Percentiles rank a stretch among this genome's conserved stretches.
Conservation (phyloP, 192 early-diverging fungal genomes). For the Backusella mclennaniae region DNA sequence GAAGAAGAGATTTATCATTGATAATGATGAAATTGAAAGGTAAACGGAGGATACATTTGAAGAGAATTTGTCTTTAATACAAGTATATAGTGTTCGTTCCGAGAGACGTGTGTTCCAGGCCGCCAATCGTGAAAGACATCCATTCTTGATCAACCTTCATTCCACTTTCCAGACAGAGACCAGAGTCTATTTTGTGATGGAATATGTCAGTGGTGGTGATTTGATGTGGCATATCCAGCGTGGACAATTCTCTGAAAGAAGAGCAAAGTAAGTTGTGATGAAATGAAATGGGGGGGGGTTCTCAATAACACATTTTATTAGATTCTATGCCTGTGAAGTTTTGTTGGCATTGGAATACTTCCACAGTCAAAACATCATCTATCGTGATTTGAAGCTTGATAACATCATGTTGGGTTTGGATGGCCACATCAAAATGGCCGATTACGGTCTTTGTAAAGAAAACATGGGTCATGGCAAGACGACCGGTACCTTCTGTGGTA, state of each 20-base stretch:
- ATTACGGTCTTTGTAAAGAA: slow-evolving; percentile 90
- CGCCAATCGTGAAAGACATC: slow-evolving; percentile 87
- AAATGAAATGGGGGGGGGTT: not conserved
- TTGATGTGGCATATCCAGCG: slow-evolving; percentile 98
- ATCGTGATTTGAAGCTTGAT: slow-evolving; percentile 95
- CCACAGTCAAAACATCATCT: slow-evolving; percentile 90
- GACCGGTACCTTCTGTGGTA: slow-evolving; percentile 66
- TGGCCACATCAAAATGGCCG: slow-evolving; percentile 97
- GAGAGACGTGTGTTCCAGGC: slow-evolving; percentile 93
- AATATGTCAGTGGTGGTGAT: slow-evolving; percentile 96
- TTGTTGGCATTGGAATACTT: slow-evolving; percentile 93
- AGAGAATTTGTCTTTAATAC: slow-evolving; percentile 25
- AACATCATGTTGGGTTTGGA: slow-evolving; percentile 89
- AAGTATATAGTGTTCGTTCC: slow-evolving; percentile 70
- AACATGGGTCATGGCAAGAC: slow-evolving; percentile 25
- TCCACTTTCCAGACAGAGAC: slow-evolving; percentile 94
- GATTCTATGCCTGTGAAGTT: slow-evolving; percentile 93
- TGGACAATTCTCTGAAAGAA: slow-evolving; percentile 83
- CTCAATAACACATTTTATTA: not conserved
- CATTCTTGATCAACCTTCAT: slow-evolving; percentile 95
- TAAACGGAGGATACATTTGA: slow-evolving; percentile 41
- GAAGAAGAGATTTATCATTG: slow-evolving; percentile 97
- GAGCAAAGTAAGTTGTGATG: slow-evolving; percentile 63
- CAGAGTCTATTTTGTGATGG: slow-evolving; percentile 97
- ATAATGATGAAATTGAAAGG: slow-evolving; percentile 96